Conservation (phyloP, 2,329 filamentous ascomycete species). For the Cladophialophora bantiana region DNA sequence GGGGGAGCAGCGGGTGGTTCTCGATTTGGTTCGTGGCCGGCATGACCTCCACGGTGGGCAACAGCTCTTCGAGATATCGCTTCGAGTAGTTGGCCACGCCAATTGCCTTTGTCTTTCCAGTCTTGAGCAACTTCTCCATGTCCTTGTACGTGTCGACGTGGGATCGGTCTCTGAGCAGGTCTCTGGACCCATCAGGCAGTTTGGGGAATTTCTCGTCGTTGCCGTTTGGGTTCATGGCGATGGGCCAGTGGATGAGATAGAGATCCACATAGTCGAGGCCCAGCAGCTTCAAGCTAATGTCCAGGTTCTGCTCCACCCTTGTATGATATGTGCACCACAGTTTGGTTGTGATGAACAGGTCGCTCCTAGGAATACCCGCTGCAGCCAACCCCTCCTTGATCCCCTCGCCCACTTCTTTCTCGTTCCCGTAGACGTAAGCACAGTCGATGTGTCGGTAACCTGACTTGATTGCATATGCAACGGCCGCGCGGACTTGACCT, state of each 20-base stretch:
- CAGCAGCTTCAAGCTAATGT: slow-evolving; percentile 67
- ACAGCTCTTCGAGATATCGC: slow-evolving; percentile 56
- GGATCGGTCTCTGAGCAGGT: slow-evolving; percentile 53
- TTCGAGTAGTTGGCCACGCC: slow-evolving; percentile 61
- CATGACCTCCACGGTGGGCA: slow-evolving; percentile 54
- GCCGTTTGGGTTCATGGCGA: slow-evolving; percentile 56
- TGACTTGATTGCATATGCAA: slow-evolving; percentile 51
- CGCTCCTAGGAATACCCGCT: slow-evolving; percentile 67
- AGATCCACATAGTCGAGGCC: slow-evolving; percentile 73
- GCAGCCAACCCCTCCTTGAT: slow-evolving; percentile 59
- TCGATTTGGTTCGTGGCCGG: slow-evolving; percentile 62
- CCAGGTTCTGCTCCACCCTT: slow-evolving; percentile 67
- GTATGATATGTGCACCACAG: slow-evolving; percentile 72
- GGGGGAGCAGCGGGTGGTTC: slow-evolving; percentile 62
- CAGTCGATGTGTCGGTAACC: slow-evolving; percentile 51
- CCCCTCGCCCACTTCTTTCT: slow-evolving; percentile 70
- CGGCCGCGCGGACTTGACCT: slow-evolving; percentile 56
- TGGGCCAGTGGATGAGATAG: slow-evolving; percentile 73
- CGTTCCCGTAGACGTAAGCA: slow-evolving; percentile 62
- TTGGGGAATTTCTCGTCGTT: slow-evolving; percentile 56
- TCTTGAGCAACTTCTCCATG: slow-evolving; percentile 54
- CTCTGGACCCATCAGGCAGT: slow-evolving; percentile 51
- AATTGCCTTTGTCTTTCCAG: slow-evolving; percentile 58
- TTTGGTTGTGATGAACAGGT: slow-evolving; percentile 74
- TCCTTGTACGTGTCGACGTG: slow-evolving; percentile 55